Percentiles rank a stretch among this genome's conserved stretches.
These are phyloP conservation scores for Poronia punctata DNA, from an alignment of 495 filamentous ascomycete genomes.

Conservation along the genomic window DNA sequence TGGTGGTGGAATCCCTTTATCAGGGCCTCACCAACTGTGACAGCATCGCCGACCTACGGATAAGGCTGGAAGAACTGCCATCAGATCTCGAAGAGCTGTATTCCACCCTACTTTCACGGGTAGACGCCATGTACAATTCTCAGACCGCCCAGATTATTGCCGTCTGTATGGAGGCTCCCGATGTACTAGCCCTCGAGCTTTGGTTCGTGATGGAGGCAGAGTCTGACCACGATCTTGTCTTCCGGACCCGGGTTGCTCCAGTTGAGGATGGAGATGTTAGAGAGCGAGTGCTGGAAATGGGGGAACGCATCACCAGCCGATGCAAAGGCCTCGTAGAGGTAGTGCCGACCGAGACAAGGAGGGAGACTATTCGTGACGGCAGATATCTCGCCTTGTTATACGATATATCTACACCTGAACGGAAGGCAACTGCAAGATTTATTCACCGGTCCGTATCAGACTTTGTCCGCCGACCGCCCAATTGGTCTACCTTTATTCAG, in stretches of 20 bases:
- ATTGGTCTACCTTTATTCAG: no score
- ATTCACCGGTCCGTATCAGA: not conserved
- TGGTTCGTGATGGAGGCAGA: no score
- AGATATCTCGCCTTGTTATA: no score
- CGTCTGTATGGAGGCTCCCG: not conserved
- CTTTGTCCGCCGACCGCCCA: no score
- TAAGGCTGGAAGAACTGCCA: constrained; percentile 9
- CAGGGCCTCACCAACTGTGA: constrained; percentile 19
- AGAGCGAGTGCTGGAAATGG: not conserved
- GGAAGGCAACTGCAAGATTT: not conserved
- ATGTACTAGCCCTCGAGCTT: not conserved
- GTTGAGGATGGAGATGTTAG: not conserved
- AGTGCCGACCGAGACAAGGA: no score
- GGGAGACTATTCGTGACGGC: no score
- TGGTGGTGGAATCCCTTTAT: constrained; percentile 16
- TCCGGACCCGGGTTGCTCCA: not conserved
- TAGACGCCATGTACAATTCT: no score
- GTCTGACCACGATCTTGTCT: not conserved
- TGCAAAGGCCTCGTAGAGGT: constrained; percentile 1
- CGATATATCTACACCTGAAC: not conserved
- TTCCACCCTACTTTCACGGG: constrained; percentile 1
- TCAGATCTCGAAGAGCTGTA: constrained; percentile 15
- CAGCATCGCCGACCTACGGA: constrained; percentile 6
- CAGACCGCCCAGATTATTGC: not conserved
- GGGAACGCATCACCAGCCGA: not conserved